phyloP scores from a whole-genome alignment of 2,329 filamentous ascomycete species.

The Phialophora expanda region DNA sequence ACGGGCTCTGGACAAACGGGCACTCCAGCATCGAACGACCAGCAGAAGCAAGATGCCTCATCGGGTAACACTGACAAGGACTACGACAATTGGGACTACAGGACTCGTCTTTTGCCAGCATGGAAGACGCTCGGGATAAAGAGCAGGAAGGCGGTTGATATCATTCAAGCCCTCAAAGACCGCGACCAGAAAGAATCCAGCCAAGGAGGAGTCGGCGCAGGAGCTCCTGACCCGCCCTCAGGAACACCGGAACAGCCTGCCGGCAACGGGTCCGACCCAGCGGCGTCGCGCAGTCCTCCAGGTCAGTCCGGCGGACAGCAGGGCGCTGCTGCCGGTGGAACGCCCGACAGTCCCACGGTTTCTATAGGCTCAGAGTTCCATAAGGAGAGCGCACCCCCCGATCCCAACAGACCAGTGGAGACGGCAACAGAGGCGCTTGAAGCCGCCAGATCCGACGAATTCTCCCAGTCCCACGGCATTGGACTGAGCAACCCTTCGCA shows the following conservation, averaged over 20 bases:
- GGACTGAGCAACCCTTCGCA: slow-evolving; percentile 1
- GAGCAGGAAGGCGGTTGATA: background rate
- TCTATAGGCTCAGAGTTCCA: background rate
- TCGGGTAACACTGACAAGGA: background rate
- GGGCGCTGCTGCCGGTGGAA: background rate
- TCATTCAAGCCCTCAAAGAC: background rate
- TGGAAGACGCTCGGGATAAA: background rate
- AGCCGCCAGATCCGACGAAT: slow-evolving; percentile 13
- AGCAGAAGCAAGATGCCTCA: background rate
- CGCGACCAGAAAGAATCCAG: background rate
- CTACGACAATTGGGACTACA: background rate
- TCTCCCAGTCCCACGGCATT: background rate
- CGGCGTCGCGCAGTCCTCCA: background rate
- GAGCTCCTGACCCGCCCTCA: too few relatives aligned
- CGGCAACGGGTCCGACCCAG: background rate
- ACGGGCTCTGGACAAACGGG: background rate
- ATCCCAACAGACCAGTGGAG: background rate
- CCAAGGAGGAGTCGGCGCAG: background rate
- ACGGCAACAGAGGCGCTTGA: background rate
- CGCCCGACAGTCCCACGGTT: background rate
- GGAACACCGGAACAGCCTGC: background rate
- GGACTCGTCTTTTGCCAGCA: background rate
- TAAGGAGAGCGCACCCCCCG: background rate
- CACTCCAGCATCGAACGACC: background rate
- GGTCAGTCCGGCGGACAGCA: background rate